Base-by-base conservation (phyloP, 1,284 basidiomycete genomes). In the Rugosomyces carneus region DNA sequence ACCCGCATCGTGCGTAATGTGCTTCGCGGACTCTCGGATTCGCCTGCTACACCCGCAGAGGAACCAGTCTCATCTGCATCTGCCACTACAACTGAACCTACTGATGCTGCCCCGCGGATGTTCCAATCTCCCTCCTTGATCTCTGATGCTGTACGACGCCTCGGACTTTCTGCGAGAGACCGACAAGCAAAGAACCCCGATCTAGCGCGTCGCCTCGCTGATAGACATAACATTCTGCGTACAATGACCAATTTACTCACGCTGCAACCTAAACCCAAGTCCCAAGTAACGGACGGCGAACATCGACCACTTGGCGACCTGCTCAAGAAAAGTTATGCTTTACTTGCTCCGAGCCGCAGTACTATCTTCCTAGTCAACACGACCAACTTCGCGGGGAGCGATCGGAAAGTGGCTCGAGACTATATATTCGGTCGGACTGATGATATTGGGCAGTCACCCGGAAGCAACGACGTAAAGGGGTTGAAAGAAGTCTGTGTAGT, bases 181-280 rank as follows among this genome's bases (percentile, higher is more conserved):
- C 71, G 73, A 40, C 53, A 45, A 49, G 60, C 60, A 46, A 57
- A 61, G 34, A 50, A 61, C 1, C 51, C 63, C 15, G 76, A 78
- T 38, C 16, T 29, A n/a, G 52, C 60, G 5, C 67, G 71, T 42
- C 72, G 70, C 34, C 60, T 64, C 1, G 76, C 75, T 37, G 73
- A 74, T 32, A 75, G 75, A 15, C 72, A 76, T 44, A 76, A 78
- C 53, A 78, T 85, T 19, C 58, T 81, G 16, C 75, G 81, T 5
- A 76, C 84, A 51, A 84, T 87, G 83, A 84, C 82, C 3, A 84
- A 84, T 56, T 65, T 88, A 1, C 69, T 87, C 40, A 78, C 79
- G 0, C 74, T 80, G n/a, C 74, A 73, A 40, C 72, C 73, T 21
- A 73, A 71, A 45, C 37, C 57, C 3, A 59, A 60, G 40, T 52